These are phyloP conservation scores for Suillus sp. DNA, from an alignment of 768 basidiomycete genomes.

Conservation along the genomic window DNA sequence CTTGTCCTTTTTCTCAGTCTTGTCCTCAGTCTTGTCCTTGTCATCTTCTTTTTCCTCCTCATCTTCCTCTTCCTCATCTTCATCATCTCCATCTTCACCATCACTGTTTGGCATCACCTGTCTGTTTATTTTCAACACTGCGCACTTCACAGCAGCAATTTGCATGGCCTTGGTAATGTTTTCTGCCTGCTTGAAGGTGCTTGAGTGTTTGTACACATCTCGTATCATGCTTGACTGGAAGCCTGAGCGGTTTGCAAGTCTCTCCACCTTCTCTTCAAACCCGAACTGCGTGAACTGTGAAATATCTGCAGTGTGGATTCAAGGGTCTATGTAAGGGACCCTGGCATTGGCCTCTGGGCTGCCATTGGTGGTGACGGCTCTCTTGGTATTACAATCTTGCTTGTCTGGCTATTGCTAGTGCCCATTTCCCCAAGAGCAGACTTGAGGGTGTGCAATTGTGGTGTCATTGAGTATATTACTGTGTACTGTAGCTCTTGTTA, in stretches of 20 bases:
- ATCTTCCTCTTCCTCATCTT: neutral
- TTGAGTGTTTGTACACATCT: neutral
- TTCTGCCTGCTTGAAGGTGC: neutral
- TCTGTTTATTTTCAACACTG: neutral
- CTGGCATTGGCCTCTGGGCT: neutral
- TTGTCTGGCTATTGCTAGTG: neutral
- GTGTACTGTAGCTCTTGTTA: constrained; percentile 19
- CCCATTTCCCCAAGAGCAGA: neutral
- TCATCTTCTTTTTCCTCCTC: neutral
- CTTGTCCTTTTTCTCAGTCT: neutral
- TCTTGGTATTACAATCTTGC: neutral
- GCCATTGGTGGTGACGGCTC: neutral
- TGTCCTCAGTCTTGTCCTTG: neutral
- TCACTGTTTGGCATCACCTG: neutral
- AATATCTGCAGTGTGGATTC: neutral
- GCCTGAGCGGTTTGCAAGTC: neutral
- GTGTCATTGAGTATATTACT: constrained; percentile 41
- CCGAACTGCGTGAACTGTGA: neutral
- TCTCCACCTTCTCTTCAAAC: neutral
- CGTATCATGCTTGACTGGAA: neutral
- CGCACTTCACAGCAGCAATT: neutral
- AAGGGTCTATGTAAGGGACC: neutral
- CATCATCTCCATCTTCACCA: neutral
- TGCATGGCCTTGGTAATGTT: neutral
- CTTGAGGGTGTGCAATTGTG: constrained; percentile 27